A percentile compares a stretch with the other conserved stretches of the same genome.
Conservation (phyloP, 78 protist genomes). For the Neovahlkampfia damariscottae region DNA sequence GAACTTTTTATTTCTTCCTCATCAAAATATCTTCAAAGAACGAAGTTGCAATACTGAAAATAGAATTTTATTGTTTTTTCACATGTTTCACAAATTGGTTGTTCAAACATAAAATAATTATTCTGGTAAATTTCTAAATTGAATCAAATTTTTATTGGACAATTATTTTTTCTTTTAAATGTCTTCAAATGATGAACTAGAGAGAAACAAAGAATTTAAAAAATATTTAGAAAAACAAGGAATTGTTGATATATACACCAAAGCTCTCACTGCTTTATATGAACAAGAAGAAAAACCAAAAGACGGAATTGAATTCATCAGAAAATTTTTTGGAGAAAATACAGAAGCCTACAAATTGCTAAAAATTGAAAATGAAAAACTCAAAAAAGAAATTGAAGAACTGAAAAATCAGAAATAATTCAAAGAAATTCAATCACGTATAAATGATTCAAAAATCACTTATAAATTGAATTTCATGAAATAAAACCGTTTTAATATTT, state of each 20-base stretch:
- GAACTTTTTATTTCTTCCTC: too few species aligned
- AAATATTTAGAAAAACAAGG: slow-evolving; percentile 46
- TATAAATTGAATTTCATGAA: background rate
- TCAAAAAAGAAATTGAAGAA: slow-evolving; percentile 19
- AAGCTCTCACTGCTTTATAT: slow-evolving; percentile 53
- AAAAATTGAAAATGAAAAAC: slow-evolving; percentile 28
- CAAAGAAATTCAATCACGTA: background rate
- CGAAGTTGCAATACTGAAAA: too few species aligned
- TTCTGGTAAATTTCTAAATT: too few species aligned
- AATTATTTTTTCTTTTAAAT: too few species aligned
- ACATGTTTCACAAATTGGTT: too few species aligned
- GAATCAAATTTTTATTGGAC: too few species aligned
- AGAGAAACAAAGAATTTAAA: slow-evolving; percentile 69
- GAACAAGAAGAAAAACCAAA: slow-evolving; percentile 71
- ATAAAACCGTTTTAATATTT: background rate
- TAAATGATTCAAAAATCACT: background rate
- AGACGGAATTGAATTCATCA: slow-evolving; percentile 53
- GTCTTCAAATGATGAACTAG: too few species aligned
- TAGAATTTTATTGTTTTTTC: too few species aligned
- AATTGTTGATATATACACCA: slow-evolving; percentile 61
- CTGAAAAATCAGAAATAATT: background rate
- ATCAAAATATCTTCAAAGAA: too few species aligned
- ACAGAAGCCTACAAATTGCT: slow-evolving; percentile 30
- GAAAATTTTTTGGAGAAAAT: slow-evolving; percentile 36
- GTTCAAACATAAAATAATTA: too few species aligned